A percentile compares a stretch with the other conserved stretches of the same genome.
phyloP scores from a whole-genome alignment of 1,284 basidiomycete species.

The Macrocystidia cucumis region DNA sequence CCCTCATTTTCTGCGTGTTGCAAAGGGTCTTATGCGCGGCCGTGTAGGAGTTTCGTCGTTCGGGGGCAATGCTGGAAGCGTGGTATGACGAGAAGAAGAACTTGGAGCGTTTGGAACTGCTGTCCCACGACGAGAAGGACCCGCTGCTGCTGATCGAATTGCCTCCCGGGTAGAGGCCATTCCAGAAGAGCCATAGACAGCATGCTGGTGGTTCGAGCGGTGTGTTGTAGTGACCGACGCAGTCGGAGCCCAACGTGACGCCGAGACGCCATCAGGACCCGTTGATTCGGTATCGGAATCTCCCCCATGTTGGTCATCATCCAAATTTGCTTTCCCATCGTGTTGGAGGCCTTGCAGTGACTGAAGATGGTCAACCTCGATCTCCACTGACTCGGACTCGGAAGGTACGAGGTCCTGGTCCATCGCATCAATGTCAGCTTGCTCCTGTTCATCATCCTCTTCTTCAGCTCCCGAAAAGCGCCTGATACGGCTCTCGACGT shows the following conservation, averaged over 20 bases:
- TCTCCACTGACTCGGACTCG: conserved; percentile 38
- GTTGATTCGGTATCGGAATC: conserved; percentile 8
- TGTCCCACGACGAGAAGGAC: conserved; percentile 10
- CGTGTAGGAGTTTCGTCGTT: conserved; percentile 59
- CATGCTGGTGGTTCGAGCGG: too few species aligned
- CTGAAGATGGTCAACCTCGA: conserved; percentile 29
- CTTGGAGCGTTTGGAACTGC: conserved; percentile 5
- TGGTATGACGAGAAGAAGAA: too few species aligned
- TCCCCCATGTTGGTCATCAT: conserved; percentile 8
- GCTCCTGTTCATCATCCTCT: conserved; percentile 25
- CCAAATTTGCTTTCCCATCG: conserved; percentile 13
- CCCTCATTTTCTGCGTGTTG: conserved; percentile 21
- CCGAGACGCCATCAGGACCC: conserved; percentile 19
- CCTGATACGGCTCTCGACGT: conserved; percentile 15
- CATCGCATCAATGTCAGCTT: conserved; percentile 54
- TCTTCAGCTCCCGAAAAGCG: conserved; percentile 14
- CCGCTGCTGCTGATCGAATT: conserved; percentile 5
- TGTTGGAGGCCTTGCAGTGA: conserved; percentile 9
- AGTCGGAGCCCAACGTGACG: conserved; percentile 26
- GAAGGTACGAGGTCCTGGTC: conserved; percentile 54
- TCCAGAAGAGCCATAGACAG: too few species aligned
- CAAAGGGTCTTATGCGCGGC: conserved; percentile 37
- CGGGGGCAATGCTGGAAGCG: conserved; percentile 14
- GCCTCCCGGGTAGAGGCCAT: conserved; percentile 8
- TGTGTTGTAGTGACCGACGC: conserved; percentile 14